Evolutionary conservation across 371 early-diverging fungal genomes (phyloP).

Genomic region (Zychaea mexicana): DNA sequence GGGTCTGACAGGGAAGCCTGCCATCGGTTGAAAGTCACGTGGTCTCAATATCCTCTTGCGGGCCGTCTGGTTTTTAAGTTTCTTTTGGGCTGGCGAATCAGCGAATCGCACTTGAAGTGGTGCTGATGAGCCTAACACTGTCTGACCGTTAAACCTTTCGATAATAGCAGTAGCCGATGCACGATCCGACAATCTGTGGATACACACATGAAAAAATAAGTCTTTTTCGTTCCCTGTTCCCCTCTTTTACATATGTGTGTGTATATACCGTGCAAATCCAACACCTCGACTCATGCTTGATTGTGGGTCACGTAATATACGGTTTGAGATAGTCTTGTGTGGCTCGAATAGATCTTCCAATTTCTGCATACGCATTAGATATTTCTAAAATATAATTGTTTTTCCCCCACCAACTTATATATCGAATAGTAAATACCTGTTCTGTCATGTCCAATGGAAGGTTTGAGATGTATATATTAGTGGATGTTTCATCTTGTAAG

Average conservation of each 20-base stretch:
- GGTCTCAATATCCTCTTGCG: slow-evolving; percentile 27
- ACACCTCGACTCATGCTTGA: slow-evolving; percentile 71
- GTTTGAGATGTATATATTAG: slow-evolving; percentile 87
- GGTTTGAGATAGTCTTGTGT: slow-evolving; percentile 66
- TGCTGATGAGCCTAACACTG: slow-evolving; percentile 62
- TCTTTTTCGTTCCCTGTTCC: neutral
- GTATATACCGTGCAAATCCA: slow-evolving; percentile 73
- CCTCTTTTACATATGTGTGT: neutral
- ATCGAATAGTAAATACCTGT: slow-evolving; percentile 54
- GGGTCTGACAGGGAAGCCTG: slow-evolving; percentile 31
- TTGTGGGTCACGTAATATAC: slow-evolving; percentile 71
- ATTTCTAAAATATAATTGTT: neutral
- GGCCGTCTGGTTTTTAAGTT: slow-evolving; percentile 57
- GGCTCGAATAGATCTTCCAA: slow-evolving; percentile 70
- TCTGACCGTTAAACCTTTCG: slow-evolving; percentile 65
- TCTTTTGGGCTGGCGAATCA: slow-evolving; percentile 80
- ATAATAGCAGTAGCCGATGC: slow-evolving; percentile 70
- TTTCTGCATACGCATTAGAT: slow-evolving; percentile 32
- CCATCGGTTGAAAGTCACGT: slow-evolving; percentile 43
- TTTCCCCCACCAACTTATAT: neutral
- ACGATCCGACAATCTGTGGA: slow-evolving; percentile 66
- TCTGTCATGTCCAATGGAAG: slow-evolving; percentile 76
- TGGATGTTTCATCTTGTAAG: slow-evolving; percentile 76
- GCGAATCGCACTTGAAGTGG: slow-evolving; percentile 84
- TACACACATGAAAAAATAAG: neutral